Base-by-base conservation (phyloP, 108 stramenopile genomes). In the Discostella stelligeroides region DNA sequence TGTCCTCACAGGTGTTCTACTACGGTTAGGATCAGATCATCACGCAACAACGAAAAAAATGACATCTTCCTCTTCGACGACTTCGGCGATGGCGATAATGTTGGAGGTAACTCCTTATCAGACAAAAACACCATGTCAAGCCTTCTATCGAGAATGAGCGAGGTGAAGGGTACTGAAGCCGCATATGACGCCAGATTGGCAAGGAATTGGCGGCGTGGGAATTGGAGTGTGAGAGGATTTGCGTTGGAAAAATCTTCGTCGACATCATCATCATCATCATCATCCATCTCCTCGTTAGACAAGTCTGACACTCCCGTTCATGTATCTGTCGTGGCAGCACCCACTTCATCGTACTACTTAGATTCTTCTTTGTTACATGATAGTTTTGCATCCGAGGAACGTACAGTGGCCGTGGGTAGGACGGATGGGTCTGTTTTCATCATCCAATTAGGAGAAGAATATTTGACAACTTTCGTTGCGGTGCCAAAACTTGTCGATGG, bases 401-500 rank as follows among this genome's bases (percentile, higher is more conserved):
- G 54, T 28, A 59, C 37, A 18, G 70, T 86, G 27, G 80, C 68
- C 17, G 88, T 89, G 0, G 88, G 81, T 9, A 73, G 83, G 28
- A 79, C 86, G 8, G 86, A 89, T 70, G 88, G 88, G 6, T 82
- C 82, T 0, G 63, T 87, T 27, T 79, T 76, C 42, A 68, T 87
- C 40, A 60, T 89, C 10, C 42, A 74, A 63, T 25, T 87, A 42
- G 86, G 85, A 23, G 41, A 54, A 13, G 77, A 83, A 54, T 88
- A 88, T 47, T 54, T 82, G 67, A 80, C 87, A 15, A 79, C 76
- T 18, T 86, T 88, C 69, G 34, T 38, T 3, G 20, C 60, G 21
- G 49, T 55, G 2, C 64, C 83, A 0, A 79, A 72, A 56, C 54
- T 68, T 14, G 51, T 64, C 17, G 60, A 29, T 12, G 59, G 42